These are phyloP conservation scores for Balakata baccata DNA, from an alignment of 345 rosid genomes.

Conservation along the genomic window DNA sequence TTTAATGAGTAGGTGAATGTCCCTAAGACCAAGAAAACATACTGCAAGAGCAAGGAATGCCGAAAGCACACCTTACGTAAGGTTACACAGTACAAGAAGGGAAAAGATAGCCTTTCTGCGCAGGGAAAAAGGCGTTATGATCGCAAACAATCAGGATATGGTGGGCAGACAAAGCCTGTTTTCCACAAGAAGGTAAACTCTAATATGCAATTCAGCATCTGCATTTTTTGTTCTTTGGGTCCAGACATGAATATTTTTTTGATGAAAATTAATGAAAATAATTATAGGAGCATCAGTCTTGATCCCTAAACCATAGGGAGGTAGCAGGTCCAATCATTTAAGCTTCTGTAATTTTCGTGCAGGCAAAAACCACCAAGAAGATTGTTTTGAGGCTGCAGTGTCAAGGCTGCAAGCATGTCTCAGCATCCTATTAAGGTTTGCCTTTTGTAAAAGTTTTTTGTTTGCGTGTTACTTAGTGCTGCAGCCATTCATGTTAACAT, in stretches of 20 bases:
- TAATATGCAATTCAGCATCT: neutral
- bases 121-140: conserved; percentile 21
- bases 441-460: neutral
- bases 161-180: conserved; percentile 32
- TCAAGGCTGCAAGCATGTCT: conserved; percentile 13
- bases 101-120: too few relatives aligned
- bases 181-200: conserved; percentile 28
- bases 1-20: conserved; percentile 61
- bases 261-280: neutral
- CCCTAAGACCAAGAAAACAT: conserved; percentile 69
- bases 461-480: neutral
- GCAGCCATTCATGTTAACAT: too few relatives aligned
- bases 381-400: conserved; percentile 13
- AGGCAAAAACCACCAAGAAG: conserved; percentile 16
- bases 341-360: neutral
- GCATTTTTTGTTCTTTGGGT: neutral
- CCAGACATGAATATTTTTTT: too few relatives aligned
- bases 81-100: conserved; percentile 25
- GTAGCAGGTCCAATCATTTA: neutral
- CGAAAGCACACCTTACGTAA: conserved; percentile 20
- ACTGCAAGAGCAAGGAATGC: conserved; percentile 26
- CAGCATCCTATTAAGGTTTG: conserved; percentile 17
- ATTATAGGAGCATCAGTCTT: too few relatives aligned
- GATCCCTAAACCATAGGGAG: too few relatives aligned
- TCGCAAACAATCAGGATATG: conserved; percentile 30